Evolutionary conservation across 768 basidiomycete genomes (phyloP).

Genomic region (Multifurca ochricompacta): DNA sequence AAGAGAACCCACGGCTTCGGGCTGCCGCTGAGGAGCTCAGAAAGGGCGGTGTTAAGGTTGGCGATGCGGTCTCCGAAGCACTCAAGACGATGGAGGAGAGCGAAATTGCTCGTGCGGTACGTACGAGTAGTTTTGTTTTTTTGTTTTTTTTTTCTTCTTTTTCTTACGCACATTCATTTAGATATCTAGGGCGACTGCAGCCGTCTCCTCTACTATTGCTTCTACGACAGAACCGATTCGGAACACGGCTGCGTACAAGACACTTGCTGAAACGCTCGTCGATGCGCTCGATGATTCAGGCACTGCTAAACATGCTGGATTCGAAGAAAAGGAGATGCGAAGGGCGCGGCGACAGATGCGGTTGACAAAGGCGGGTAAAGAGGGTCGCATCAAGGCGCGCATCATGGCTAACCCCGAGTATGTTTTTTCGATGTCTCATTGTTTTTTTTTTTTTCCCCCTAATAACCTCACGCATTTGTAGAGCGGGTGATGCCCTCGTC

Average conservation of each 20-base stretch:
- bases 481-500: slow-evolving; percentile 81
- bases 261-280: slow-evolving; percentile 76
- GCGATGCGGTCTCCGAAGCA: slow-evolving; percentile 90
- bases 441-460: background rate
- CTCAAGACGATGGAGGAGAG: slow-evolving; percentile 93
- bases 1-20: slow-evolving; percentile 87
- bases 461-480: slow-evolving; percentile 28
- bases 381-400: slow-evolving; percentile 48
- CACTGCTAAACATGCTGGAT: slow-evolving; percentile 90
- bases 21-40: slow-evolving; percentile 91
- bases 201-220: slow-evolving; percentile 78
- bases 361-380: slow-evolving; percentile 77
- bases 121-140: slow-evolving; percentile 23
- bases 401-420: slow-evolving; percentile 76
- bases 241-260: slow-evolving; percentile 92
- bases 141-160: background rate
- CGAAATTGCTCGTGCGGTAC: slow-evolving; percentile 78
- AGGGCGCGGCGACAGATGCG: slow-evolving; percentile 72
- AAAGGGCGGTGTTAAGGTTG: slow-evolving; percentile 83
- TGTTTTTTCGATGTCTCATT: slow-evolving; percentile 26
- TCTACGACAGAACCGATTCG: slow-evolving; percentile 95
- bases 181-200: slow-evolving; percentile 81
- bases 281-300: slow-evolving; percentile 94
- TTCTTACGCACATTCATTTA: slow-evolving; percentile 30
- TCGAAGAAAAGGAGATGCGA: slow-evolving; percentile 90